Percentiles rank a stretch among this genome's conserved stretches.
Evolutionary conservation across 306 rosid species (phyloP).

Genomic region (Albizia julibrissin): DNA sequence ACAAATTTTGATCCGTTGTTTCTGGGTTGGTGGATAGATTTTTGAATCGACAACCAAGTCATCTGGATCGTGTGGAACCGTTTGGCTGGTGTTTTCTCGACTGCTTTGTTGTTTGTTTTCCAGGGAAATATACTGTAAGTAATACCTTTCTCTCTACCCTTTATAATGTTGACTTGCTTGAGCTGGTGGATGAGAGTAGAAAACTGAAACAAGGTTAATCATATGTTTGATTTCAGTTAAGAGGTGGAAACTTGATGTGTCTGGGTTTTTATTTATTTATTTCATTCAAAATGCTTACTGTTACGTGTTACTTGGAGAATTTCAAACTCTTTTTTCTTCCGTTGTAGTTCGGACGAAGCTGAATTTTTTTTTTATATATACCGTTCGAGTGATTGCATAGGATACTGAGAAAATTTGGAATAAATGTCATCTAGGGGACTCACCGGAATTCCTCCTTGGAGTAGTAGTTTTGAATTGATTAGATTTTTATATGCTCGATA

Average conservation of each 20-base stretch:
- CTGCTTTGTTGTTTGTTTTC: neutral
- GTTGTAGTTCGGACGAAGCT: neutral
- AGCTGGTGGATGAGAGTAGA: neutral
- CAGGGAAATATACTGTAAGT: constrained; percentile 33
- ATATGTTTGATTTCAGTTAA: neutral
- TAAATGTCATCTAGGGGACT: too few species aligned
- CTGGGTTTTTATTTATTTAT: neutral
- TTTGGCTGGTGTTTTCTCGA: constrained; percentile 35
- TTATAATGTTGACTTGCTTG: neutral
- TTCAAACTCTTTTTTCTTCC: neutral
- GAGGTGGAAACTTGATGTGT: neutral
- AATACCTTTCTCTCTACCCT: neutral
- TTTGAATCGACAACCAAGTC: constrained; percentile 40
- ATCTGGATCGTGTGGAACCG: constrained; percentile 60
- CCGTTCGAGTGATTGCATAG: too few species aligned
- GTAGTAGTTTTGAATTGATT: neutral
- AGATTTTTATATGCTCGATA: neutral
- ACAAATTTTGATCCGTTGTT: neutral
- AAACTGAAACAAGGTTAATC: neutral
- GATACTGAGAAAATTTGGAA: neutral
- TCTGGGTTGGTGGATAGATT: constrained; percentile 63
- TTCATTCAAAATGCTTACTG: neutral
- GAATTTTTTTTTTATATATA: neutral
- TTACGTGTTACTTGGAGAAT: neutral
- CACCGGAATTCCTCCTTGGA: neutral